Evolutionary conservation across 2,329 filamentous ascomycete genomes (phyloP).

Genomic region (Curvularia sp.): DNA sequence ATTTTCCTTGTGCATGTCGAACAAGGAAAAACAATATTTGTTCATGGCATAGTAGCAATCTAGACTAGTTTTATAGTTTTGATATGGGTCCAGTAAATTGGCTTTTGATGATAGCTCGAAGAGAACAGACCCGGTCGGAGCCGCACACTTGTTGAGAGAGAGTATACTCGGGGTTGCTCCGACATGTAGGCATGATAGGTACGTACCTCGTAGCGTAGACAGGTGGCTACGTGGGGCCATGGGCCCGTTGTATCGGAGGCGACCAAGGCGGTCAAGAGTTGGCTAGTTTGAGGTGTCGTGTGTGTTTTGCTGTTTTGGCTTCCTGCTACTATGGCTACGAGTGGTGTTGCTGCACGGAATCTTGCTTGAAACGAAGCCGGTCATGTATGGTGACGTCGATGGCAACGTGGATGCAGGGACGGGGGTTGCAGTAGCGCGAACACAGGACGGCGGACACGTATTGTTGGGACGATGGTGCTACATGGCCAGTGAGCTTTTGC

Average conservation of each 20-base stretch:
- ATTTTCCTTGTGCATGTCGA: neutral
- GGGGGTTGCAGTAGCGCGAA: constrained; percentile 6
- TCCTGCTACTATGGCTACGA: neutral
- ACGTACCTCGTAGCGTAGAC: neutral
- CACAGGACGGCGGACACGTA: neutral
- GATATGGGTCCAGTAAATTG: neutral
- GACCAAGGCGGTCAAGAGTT: neutral
- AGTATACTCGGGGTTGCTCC: neutral
- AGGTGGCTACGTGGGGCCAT: neutral
- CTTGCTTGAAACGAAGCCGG: constrained; percentile 7
- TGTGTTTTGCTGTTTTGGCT: neutral
- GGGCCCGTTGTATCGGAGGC: neutral
- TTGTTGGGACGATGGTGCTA: constrained; percentile 19
- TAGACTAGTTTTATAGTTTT: neutral
- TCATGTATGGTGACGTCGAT: constrained; percentile 17
- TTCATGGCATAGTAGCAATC: neutral
- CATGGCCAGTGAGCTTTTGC: constrained; percentile 11
- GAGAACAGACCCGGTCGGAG: neutral
- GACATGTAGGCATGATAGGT: neutral
- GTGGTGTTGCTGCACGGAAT: constrained; percentile 3
- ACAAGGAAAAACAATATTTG: neutral
- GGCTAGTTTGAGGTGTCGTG: neutral
- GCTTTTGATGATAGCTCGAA: neutral
- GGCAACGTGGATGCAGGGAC: constrained; percentile 10
- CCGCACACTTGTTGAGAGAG: neutral